A percentile compares a stretch with the other conserved stretches of the same genome.
Evolutionary conservation across 192 early-diverging fungal genomes (phyloP).

Genomic region (Jimgerdemannia lactiflua): DNA sequence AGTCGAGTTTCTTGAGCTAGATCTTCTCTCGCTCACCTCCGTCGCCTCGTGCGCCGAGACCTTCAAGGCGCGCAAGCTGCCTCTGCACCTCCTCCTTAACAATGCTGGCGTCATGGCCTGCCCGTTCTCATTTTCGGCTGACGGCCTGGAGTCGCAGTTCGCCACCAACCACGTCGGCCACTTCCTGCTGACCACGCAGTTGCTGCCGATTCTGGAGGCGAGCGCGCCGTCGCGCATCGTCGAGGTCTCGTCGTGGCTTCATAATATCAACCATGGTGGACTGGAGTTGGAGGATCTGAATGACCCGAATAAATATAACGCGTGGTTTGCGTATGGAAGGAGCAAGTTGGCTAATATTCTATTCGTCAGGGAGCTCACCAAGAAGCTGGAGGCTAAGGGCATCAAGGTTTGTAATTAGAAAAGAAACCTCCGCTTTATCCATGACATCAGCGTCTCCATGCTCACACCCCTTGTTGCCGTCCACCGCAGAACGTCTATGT

Average conservation of each 20-base stretch:
- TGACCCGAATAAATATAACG: constrained; percentile 17
- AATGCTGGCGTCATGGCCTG: constrained; percentile 61
- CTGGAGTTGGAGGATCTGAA: constrained; percentile 20
- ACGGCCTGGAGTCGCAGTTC: constrained; percentile 58
- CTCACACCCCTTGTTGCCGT: background rate
- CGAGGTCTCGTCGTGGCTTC: constrained; percentile 19
- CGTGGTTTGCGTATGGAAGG: background rate
- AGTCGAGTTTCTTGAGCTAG: constrained; percentile 20
- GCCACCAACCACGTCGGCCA: constrained; percentile 54
- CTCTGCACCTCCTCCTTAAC: constrained; percentile 53
- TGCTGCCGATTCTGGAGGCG: constrained; percentile 22
- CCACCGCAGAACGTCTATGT: constrained; percentile 18
- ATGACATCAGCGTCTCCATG: background rate
- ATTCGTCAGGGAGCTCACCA: constrained; percentile 5
- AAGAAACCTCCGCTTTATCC: too few relatives aligned
- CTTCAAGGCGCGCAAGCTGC: constrained; percentile 28
- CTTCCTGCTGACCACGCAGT: constrained; percentile 19
- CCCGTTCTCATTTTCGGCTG: too few relatives aligned
- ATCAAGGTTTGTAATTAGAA: constrained; percentile 19
- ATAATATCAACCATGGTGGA: constrained; percentile 2
- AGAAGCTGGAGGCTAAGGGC: constrained; percentile 19
- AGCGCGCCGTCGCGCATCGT: constrained; percentile 24
- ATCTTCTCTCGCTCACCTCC: constrained; percentile 32
- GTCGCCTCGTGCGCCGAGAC: constrained; percentile 30
- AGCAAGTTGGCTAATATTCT: constrained; percentile 1